Conservation (phyloP, 495 filamentous ascomycete species). For the Durotheca rogersii region DNA sequence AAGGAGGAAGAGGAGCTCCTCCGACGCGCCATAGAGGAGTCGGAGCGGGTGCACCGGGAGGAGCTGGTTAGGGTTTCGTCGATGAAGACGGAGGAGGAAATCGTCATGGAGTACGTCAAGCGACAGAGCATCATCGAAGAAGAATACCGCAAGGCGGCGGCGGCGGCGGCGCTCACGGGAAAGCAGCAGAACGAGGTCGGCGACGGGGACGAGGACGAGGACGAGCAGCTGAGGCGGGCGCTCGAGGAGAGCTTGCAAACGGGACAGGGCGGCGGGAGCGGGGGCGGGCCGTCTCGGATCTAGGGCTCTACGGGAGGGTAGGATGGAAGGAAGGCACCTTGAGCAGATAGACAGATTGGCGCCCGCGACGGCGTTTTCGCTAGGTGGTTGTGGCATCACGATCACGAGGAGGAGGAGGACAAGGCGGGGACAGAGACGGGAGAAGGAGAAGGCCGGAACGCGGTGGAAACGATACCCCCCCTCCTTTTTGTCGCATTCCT, state of each 20-base stretch:
- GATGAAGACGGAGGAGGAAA: conserved; percentile 64
- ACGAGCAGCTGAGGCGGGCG: conserved; percentile 49
- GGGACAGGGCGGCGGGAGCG: conserved; percentile 15
- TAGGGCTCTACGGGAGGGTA: neutral
- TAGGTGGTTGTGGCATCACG: too few species aligned
- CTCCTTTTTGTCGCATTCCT: too few species aligned
- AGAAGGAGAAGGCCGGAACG: too few species aligned
- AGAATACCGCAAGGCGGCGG: conserved; percentile 43
- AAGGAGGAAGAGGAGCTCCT: conserved; percentile 50
- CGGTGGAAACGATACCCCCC: too few species aligned
- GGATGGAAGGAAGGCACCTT: neutral
- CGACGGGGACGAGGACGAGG: conserved; percentile 36
- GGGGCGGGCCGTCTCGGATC: conserved; percentile 29
- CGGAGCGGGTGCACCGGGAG: conserved; percentile 41
- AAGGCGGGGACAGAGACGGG: too few species aligned
- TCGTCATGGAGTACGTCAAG: conserved; percentile 75
- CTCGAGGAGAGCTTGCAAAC: conserved; percentile 50
- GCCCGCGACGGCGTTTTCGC: too few species aligned
- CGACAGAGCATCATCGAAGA: conserved; percentile 72
- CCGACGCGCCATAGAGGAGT: conserved; percentile 49
- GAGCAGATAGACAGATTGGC: too few species aligned
- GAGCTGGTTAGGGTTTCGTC: conserved; percentile 44
- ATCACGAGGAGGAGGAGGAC: too few species aligned
- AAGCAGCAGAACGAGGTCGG: conserved; percentile 18
- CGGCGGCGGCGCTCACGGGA: too few species aligned